Evolutionary conservation across 2,329 filamentous ascomycete genomes (phyloP).

Genomic region (Colletotrichum truncatum): DNA sequence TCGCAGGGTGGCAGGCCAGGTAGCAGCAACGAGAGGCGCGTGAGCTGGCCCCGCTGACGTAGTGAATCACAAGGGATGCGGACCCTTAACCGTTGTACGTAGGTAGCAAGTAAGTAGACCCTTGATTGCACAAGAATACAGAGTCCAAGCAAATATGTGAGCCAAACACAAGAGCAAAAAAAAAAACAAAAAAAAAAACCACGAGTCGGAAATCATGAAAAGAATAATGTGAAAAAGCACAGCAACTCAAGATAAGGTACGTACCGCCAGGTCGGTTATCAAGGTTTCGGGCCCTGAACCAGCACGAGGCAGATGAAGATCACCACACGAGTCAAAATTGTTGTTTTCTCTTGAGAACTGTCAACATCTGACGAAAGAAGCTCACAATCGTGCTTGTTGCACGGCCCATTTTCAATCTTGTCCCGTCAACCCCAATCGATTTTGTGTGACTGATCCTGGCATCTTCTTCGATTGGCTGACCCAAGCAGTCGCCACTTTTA

Average conservation of each 20-base stretch:
- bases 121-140: neutral
- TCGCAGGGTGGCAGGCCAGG: neutral
- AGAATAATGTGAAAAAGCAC: neutral
- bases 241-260: neutral
- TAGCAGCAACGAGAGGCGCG: neutral
- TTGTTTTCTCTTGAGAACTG: neutral
- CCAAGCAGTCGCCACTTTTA: neutral
- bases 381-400: neutral
- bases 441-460: too few species aligned
- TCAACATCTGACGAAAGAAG: slow-evolving; percentile 23
- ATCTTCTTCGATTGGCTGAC: neutral
- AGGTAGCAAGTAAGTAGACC: too few species aligned
- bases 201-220: too few species aligned
- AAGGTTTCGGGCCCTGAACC: slow-evolving; percentile 7
- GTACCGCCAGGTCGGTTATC: neutral
- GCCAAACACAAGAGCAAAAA: neutral
- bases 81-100: neutral
- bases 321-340: neutral
- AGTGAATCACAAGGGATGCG: neutral
- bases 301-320: neutral
- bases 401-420: neutral
- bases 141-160: neutral
- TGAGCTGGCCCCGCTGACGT: slow-evolving; percentile 24
- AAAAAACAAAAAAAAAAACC: neutral
- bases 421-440: neutral